Conservation (phyloP, 2,329 filamentous ascomycete species). For the Plectosphaerella sp. region DNA sequence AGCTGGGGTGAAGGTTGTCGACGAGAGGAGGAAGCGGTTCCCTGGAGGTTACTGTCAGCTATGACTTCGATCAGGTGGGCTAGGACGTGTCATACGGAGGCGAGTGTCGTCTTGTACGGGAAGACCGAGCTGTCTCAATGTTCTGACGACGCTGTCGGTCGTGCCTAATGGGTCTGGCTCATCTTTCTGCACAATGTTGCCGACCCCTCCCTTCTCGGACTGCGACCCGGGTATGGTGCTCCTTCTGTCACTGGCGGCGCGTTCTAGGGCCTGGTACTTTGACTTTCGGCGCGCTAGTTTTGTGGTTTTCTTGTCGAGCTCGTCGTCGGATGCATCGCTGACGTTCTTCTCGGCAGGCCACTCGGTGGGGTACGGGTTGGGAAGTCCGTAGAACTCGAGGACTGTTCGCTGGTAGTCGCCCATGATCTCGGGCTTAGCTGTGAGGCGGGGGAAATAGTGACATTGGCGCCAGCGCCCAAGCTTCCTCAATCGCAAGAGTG, state of each 20-base stretch:
- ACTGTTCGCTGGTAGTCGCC: constrained; percentile 72
- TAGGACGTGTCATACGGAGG: constrained; percentile 53
- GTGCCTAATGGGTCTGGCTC: constrained; percentile 90
- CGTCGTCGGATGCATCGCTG: constrained; percentile 61
- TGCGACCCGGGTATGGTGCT: constrained; percentile 65
- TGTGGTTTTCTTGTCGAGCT: constrained; percentile 41
- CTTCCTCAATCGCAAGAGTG: neutral
- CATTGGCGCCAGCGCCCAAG: neutral
- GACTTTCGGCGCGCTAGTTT: constrained; percentile 62
- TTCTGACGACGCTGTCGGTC: constrained; percentile 78
- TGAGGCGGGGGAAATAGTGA: no score
- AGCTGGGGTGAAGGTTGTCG: constrained; percentile 89
- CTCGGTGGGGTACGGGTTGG: constrained; percentile 70
- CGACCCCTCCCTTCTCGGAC: constrained; percentile 59
- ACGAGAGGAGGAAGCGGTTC: constrained; percentile 92
- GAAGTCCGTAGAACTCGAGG: constrained; percentile 85
- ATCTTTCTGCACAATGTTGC: constrained; percentile 81
- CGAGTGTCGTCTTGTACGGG: constrained; percentile 79
- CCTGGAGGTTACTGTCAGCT: constrained; percentile 38
- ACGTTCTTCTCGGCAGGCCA: constrained; percentile 84
- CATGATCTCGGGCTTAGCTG: constrained; percentile 32
- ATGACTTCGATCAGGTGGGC: constrained; percentile 12
- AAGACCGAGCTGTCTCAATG: constrained; percentile 71
- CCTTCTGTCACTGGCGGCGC: constrained; percentile 63
- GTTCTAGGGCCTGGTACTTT: constrained; percentile 79